These are phyloP conservation scores for Closterium sp. DNA, from an alignment of 139 green algal species.

Conservation along the genomic window DNA sequence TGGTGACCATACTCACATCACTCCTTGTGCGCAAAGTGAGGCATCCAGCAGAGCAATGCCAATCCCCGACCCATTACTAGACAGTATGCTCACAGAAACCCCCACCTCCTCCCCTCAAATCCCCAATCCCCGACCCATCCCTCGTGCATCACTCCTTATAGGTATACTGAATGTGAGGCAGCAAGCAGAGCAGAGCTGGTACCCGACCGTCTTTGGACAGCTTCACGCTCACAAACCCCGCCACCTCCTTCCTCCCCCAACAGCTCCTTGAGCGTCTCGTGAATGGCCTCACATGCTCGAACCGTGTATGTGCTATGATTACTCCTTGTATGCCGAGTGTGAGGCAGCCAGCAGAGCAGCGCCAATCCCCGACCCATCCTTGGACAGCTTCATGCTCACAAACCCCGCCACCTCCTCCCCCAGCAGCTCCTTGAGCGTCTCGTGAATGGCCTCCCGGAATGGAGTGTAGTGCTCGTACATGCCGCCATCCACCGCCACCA, in stretches of 20 bases:
- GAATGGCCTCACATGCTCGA: too few relatives aligned
- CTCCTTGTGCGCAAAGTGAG: too few relatives aligned
- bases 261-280: neutral
- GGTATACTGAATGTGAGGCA: constrained; percentile 1
- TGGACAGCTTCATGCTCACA: constrained; percentile 13
- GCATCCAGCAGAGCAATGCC: constrained; percentile 21
- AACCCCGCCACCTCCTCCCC: constrained; percentile 9
- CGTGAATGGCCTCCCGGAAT: constrained; percentile 14
- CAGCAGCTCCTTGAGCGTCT: constrained; percentile 19
- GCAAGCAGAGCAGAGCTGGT: constrained; percentile 8
- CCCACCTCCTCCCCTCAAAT: constrained; percentile 7
- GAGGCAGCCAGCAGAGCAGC: constrained; percentile 37
- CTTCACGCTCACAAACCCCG: neutral
- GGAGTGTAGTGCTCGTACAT: constrained; percentile 38
- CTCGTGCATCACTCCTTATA: too few relatives aligned
- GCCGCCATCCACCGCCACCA: constrained; percentile 34
- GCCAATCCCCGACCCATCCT: constrained; percentile 38
- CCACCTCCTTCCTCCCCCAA: neutral
- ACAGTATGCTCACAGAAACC: neutral
- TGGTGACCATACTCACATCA: too few relatives aligned
- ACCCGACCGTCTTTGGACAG: constrained; percentile 20
- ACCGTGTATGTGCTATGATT: neutral
- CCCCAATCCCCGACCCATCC: too few relatives aligned
- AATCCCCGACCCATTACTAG: constrained; percentile 27
- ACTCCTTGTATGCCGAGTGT: constrained; percentile 9